Conservation (phyloP, 371 early-diverging fungal species). For the Paraphysoderma sedebokerense region DNA sequence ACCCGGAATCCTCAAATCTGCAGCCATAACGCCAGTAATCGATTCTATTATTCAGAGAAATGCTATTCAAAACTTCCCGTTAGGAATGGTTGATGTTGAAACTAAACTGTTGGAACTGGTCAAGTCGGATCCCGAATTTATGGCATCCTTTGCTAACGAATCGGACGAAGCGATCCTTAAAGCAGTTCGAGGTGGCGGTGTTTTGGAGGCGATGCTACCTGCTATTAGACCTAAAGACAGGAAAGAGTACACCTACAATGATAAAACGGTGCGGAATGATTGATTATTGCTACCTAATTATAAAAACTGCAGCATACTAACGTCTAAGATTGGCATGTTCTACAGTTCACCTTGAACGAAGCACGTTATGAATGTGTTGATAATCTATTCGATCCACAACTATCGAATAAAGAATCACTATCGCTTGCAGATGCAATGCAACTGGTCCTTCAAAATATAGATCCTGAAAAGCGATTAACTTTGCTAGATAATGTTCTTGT, state of each 20-base stretch:
- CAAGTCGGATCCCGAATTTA: slow-evolving; percentile 26
- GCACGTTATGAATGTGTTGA: slow-evolving; percentile 38
- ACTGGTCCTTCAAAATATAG: slow-evolving; percentile 41
- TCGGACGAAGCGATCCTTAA: too few relatives aligned
- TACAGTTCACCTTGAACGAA: slow-evolving; percentile 39
- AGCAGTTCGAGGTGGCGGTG: too few relatives aligned
- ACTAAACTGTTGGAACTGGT: slow-evolving; percentile 34
- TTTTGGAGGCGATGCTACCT: too few relatives aligned
- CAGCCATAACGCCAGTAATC: slow-evolving; percentile 50
- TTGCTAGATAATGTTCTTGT: slow-evolving; percentile 59
- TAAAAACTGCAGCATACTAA: too few relatives aligned
- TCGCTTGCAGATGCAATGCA: slow-evolving; percentile 43
- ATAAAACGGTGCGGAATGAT: not conserved
- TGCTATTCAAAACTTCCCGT: slow-evolving; percentile 34
- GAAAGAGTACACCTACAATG: too few relatives aligned
- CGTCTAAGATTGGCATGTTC: too few relatives aligned
- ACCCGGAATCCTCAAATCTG: too few relatives aligned
- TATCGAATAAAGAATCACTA: slow-evolving; percentile 20
- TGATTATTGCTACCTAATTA: slow-evolving; percentile 3
- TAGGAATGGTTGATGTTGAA: slow-evolving; percentile 53
- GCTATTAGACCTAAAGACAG: too few relatives aligned
- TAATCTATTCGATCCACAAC: slow-evolving; percentile 39
- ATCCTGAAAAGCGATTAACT: slow-evolving; percentile 52
- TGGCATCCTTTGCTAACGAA: too few relatives aligned
- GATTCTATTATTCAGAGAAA: slow-evolving; percentile 42